Base-by-base conservation (phyloP, 371 early-diverging fungal species). In the Spraguea lophii region DNA sequence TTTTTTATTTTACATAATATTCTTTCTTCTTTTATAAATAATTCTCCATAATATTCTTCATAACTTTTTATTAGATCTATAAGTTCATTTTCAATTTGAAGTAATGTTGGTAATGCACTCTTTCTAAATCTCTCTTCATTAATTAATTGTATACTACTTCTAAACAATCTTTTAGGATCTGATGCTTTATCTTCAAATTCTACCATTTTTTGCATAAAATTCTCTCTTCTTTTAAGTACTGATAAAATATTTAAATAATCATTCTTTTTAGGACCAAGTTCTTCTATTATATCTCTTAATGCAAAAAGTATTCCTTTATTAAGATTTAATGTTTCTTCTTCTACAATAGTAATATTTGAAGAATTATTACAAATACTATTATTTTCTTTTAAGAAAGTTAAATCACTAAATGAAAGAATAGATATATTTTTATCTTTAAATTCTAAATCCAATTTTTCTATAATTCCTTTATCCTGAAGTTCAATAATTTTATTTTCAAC, bases 41-140 rank as follows among this genome's bases (percentile, higher is more conserved):
- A 47, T n/a, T 37, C 42, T 3, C 49, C 50, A 54, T 54, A 65
- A 7, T 37, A 20, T 6, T 32, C 10, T 38, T 57, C 57, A 56
- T 57, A 65, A 20, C 39, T 36, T 9, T 53, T 35, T 20, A 62
- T 32, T 16, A 46, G 27, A 12, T 53, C 25, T 37, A 77, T 61
- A 25, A 87, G 72, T 2, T 69, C 61, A 32, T 73, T 68, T 63
- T 88, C 86, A 48, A 82, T 60, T 40, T 71, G 74, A n/a, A 83
- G 52, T 36, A 88, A 66, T 2, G 76, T 80, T 19, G 85, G 85
- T 52, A 75, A 78, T 30, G 84, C 82, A 1, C 76, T 76, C 45
- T 81, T 82, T 24, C 88, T 67, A 73, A 81, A 85, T 59, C 78
- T 77, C 47, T 85, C 86, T 64, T 88, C 85, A 60, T 81, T 81